Evolutionary conservation across 257 asterid species (phyloP).

Genomic region (Salvia splendens): DNA sequence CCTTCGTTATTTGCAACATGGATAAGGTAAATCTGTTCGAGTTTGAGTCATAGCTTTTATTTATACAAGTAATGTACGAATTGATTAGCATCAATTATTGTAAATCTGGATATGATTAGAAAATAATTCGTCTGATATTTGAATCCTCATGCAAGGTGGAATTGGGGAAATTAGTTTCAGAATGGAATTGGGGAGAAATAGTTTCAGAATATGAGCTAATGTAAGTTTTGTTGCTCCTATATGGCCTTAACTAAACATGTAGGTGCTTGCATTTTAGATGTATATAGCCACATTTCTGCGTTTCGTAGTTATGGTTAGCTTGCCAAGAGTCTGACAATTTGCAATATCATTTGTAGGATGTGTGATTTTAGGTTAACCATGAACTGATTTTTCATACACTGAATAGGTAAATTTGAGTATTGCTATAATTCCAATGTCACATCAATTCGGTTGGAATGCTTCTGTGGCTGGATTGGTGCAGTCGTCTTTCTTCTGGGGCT

Average conservation of each 20-base stretch:
- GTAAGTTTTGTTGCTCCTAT: not conserved
- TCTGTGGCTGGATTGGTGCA: conserved; percentile 95
- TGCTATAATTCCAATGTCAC: conserved; percentile 98
- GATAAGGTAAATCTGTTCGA: conserved; percentile 63
- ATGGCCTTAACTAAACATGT: not conserved
- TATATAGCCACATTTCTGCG: not conserved
- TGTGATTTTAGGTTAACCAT: conserved; percentile 17
- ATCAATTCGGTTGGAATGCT: conserved; percentile 94
- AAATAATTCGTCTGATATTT: not conserved
- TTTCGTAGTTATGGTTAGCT: conserved; percentile 10
- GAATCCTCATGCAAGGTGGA: conserved; percentile 3
- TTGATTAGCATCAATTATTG: not conserved
- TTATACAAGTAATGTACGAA: not conserved
- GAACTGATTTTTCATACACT: conserved; percentile 32
- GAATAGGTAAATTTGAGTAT: conserved; percentile 89
- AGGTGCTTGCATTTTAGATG: not conserved
- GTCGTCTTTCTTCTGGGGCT: conserved; percentile 99
- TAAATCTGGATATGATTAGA: not conserved
- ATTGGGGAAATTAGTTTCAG: not conserved
- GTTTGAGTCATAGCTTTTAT: not conserved
- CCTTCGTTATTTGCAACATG: conserved; percentile 94
- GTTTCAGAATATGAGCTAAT: not conserved
- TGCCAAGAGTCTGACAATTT: not conserved
- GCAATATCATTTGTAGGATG: conserved; percentile 19
- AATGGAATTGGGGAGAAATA: not conserved